Percentiles rank a stretch among this genome's conserved stretches.
Conservation (phyloP, 2,329 filamentous ascomycete species). For the Exophiala alcalophila region DNA sequence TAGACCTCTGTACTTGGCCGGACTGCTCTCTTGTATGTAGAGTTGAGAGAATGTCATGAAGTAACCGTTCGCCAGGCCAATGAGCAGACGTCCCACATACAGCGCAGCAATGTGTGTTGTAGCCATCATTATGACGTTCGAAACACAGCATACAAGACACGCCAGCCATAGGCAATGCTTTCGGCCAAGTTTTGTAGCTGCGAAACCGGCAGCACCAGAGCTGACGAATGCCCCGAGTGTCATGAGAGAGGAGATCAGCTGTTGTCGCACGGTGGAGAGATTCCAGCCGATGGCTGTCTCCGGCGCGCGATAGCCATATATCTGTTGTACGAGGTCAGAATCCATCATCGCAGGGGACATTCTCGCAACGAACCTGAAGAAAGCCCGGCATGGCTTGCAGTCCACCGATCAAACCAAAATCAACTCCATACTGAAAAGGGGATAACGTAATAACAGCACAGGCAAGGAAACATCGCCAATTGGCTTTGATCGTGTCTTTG, state of each 20-base stretch:
- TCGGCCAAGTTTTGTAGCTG: conserved; percentile 42
- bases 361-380: conserved; percentile 24
- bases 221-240: conserved; percentile 40
- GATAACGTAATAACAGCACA: conserved; percentile 12
- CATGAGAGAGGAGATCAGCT: conserved; percentile 50
- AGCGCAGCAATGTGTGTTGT: conserved; percentile 41
- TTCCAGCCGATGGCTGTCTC: conserved; percentile 33
- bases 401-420: conserved; percentile 33
- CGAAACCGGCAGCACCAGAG: conserved; percentile 38
- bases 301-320: conserved; percentile 28
- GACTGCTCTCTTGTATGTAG: conserved; percentile 49
- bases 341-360: not conserved
- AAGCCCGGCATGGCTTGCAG: conserved; percentile 34
- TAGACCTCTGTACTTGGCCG: conserved; percentile 48
- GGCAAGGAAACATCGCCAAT: conserved; percentile 15
- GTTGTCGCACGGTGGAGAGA: conserved; percentile 33
- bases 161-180: conserved; percentile 48
- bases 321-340: conserved; percentile 15
- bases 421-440: conserved; percentile 33
- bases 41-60: conserved; percentile 48
- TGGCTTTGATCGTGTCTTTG: conserved; percentile 11
- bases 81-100: conserved; percentile 47
- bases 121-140: conserved; percentile 40
- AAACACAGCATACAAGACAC: conserved; percentile 41
- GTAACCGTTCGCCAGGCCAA: conserved; percentile 45